phyloP scores from a whole-genome alignment of 2,329 filamentous ascomycete species.

The Curvularia sp. region DNA sequence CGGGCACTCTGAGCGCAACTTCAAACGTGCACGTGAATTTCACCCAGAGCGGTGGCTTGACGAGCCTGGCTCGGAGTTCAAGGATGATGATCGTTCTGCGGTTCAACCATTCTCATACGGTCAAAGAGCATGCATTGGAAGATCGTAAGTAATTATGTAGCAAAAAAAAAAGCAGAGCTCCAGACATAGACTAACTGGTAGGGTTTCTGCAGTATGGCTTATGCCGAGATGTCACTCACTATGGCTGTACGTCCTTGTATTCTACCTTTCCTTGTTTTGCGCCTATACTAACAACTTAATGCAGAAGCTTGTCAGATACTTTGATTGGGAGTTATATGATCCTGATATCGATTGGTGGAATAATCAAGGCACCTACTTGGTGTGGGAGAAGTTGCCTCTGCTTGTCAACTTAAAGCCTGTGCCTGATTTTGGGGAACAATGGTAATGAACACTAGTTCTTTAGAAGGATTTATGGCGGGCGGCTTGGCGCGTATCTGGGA shows the following conservation, averaged over 20 bases:
- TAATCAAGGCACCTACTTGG: conserved; percentile 10
- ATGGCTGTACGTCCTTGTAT: neutral
- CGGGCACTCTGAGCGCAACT: conserved; percentile 27
- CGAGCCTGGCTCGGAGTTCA: conserved; percentile 23
- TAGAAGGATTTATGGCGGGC: too few species aligned
- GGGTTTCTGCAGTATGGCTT: conserved; percentile 1
- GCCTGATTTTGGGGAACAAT: neutral
- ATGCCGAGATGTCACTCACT: conserved; percentile 9
- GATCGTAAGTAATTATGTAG: neutral
- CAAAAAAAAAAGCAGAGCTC: too few species aligned
- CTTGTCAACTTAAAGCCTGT: conserved; percentile 6
- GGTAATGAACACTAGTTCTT: too few species aligned
- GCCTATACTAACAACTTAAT: neutral
- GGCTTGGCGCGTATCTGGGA: too few species aligned
- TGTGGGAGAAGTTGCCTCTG: conserved; percentile 15
- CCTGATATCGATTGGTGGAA: conserved; percentile 9
- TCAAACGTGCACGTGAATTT: conserved; percentile 23
- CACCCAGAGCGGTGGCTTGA: conserved; percentile 19
- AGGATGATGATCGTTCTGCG: conserved; percentile 35
- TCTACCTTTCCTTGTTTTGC: neutral
- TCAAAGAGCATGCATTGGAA: conserved; percentile 23
- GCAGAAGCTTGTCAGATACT: conserved; percentile 5
- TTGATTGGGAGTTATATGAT: conserved; percentile 7
- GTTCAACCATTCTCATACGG: conserved; percentile 34
- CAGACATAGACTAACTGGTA: neutral